A percentile compares a stretch with the other conserved stretches of the same genome.
These are phyloP conservation scores for Saussurea involucrata DNA, from an alignment of 129 eudicot genomes.

Conservation along the genomic window DNA sequence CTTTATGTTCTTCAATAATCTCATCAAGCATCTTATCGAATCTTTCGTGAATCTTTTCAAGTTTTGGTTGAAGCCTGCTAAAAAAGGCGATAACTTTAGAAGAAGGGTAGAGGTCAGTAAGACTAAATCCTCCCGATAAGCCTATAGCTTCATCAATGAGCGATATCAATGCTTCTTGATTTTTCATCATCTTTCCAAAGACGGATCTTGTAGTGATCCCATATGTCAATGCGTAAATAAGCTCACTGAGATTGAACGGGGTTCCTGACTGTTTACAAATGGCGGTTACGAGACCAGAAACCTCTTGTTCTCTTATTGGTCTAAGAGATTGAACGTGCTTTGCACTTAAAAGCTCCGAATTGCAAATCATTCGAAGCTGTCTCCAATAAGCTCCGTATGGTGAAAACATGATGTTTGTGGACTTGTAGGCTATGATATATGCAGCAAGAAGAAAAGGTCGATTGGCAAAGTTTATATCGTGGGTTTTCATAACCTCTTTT, in stretches of 20 bases:
- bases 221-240: slow-evolving; percentile 17
- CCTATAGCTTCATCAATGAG: slow-evolving; percentile 14
- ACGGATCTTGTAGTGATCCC: slow-evolving; percentile 27
- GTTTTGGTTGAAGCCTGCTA: slow-evolving; percentile 27
- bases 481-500: slow-evolving; percentile 39
- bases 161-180: slow-evolving; percentile 20
- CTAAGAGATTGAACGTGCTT: slow-evolving; percentile 32
- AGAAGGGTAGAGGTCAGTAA: slow-evolving; percentile 36
- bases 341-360: slow-evolving; percentile 34
- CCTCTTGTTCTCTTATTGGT: slow-evolving; percentile 37
- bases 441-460: slow-evolving; percentile 38
- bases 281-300: slow-evolving; percentile 10
- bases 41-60: slow-evolving; percentile 26
- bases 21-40: slow-evolving; percentile 25
- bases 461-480: slow-evolving; percentile 32
- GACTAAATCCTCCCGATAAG: slow-evolving; percentile 28
- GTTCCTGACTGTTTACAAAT: slow-evolving; percentile 20
- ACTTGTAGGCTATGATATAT: slow-evolving; percentile 27
- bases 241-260: slow-evolving; percentile 15
- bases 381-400: slow-evolving; percentile 37
- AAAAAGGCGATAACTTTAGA: slow-evolving; percentile 22
- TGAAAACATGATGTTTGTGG: slow-evolving; percentile 36
- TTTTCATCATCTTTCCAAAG: slow-evolving; percentile 27
- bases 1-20: slow-evolving; percentile 31
- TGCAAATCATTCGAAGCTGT: slow-evolving; percentile 40